A percentile compares a stretch with the other conserved stretches of the same genome.
These are phyloP conservation scores for slime mould (Dictyostelium discoideum) DNA, from an alignment of 78 protist genomes.

Conservation along the genomic window DNA sequence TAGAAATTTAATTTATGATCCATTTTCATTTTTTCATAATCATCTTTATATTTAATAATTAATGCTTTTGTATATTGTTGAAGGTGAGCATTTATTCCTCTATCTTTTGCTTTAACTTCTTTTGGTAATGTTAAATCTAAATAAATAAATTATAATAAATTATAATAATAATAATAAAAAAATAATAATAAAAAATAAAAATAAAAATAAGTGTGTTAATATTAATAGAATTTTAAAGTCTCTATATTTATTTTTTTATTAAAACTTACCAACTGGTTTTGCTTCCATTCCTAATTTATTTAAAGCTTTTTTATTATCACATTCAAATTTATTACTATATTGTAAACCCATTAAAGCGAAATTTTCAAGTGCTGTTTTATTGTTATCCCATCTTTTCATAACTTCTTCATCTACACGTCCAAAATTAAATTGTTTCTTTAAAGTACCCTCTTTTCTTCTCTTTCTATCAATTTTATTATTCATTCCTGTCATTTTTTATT, in stretches of 20 bases:
- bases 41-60: conserved; percentile 36
- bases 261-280: conserved; percentile 13
- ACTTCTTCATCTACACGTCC: conserved; percentile 31
- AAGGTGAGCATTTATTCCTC: neutral
- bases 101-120: conserved; percentile 13
- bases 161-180: neutral
- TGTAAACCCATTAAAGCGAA: conserved; percentile 54
- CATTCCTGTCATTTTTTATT: neutral
- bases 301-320: conserved; percentile 13
- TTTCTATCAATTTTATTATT: conserved; percentile 4
- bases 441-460: neutral
- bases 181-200: neutral
- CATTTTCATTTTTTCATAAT: conserved; percentile 76
- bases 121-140: conserved; percentile 23
- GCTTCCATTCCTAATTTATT: conserved; percentile 18
- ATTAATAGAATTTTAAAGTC: neutral
- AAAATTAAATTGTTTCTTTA: neutral
- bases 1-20: conserved; percentile 38
- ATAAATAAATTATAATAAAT: neutral
- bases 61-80: conserved; percentile 59
- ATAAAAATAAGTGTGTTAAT: neutral
- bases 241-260: neutral
- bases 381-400: conserved; percentile 51
- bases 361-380: conserved; percentile 41
- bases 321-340: neutral